Evolutionary conservation across 305 asterid species (phyloP), one percentile per base, ranked within the genome.

Genomic region (Stenogyne calaminthoides): DNA sequence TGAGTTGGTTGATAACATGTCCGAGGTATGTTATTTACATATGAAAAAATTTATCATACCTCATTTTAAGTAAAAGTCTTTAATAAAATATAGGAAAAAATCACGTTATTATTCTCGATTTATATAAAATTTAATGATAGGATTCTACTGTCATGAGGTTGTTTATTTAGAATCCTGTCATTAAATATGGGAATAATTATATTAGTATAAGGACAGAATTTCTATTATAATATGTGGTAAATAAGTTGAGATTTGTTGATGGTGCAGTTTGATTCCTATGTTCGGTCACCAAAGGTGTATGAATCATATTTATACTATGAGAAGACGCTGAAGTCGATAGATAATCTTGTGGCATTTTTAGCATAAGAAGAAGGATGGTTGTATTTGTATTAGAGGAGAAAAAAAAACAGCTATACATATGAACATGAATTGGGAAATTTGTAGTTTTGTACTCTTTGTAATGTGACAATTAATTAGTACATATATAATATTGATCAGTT

Each of bases 311-410:
- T 92, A 36, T 92, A 69, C 87, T 92, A 92, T 72, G 96, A 92
- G 89, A 92, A 92, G 95, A 87, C 96, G 0, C 74, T 92, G 80
- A 86, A 91, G 79, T 86, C 97, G 0, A 85, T 90, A 5, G 97
- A 92, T 72, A 86, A 86, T 49, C 91, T 92, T 58, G 97, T 92
- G 44, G 89, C 81, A 46, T 70, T 89, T 9, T 81, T 92, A 69
- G 88, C 86, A 37, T 25, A 40, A 29, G 42, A 59, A 19, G n/a
- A 36, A 6, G 42, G 42, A 36, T 36, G 39, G 10, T 36, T 7
- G 42, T 36, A 2, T 1, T 25, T 2, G 29, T 25, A 25, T 25
- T 25, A 25, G 29, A 25, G 29, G 29, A 25, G 3, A 42, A 42
- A 11, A 42, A 42, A 3, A 42, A 42, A 3, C 46, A 7, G 11